These are phyloP conservation scores for Xylariaceae sp. DNA, from an alignment of 2,329 filamentous ascomycete genomes.

Conservation along the genomic window DNA sequence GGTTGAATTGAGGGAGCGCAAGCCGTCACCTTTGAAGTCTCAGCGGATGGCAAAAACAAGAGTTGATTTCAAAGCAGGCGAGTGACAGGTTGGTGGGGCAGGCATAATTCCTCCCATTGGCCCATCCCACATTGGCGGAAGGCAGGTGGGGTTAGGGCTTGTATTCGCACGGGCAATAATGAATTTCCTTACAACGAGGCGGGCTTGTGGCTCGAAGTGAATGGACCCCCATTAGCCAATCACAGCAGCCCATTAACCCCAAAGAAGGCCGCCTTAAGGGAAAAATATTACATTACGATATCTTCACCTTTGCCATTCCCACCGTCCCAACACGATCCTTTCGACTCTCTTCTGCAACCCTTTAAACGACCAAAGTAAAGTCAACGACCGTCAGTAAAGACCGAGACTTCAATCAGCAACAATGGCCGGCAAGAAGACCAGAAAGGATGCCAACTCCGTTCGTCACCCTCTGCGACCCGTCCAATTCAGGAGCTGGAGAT, in stretches of 20 bases:
- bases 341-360: conserved; percentile 4
- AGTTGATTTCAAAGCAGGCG: conserved; percentile 52
- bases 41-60: conserved; percentile 27
- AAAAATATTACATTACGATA: conserved; percentile 2
- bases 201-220: neutral
- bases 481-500: no score
- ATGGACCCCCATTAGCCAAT: conserved; percentile 5
- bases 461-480: conserved; percentile 25
- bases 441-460: conserved; percentile 74
- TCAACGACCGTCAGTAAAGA: conserved; percentile 1
- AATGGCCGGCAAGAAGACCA: conserved; percentile 72
- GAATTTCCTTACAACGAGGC: conserved; percentile 13
- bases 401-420: conserved; percentile 33
- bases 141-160: conserved; percentile 36
- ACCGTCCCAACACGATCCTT: neutral
- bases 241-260: conserved; percentile 3
- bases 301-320: neutral
- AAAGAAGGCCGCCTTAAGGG: neutral
- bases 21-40: conserved; percentile 29
- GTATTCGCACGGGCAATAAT: conserved; percentile 15
- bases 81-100: conserved; percentile 24
- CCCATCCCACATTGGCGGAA: no score
- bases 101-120: no score
- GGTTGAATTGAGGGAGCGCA: conserved; percentile 18
- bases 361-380: conserved; percentile 5